Base-by-base conservation (phyloP, 2,329 filamentous ascomycete genomes). In the Aspergillus sp. region DNA sequence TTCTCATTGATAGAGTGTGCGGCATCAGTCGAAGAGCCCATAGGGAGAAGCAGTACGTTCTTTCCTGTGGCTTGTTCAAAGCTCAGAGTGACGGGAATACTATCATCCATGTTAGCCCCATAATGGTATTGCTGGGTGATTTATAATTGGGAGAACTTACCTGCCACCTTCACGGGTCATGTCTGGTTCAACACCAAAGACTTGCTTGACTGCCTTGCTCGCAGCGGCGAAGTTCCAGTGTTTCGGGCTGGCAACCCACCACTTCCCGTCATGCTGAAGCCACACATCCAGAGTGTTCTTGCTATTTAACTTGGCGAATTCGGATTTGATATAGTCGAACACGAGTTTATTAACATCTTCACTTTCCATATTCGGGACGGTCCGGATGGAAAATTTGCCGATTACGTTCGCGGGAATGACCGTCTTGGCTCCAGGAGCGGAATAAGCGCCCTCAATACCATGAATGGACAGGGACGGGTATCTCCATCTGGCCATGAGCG, bases 1-100 rank as follows among this genome's bases (percentile, higher is more conserved):
- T 95, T 96, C 80, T 97, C 93, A 68, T 98, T 98, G 71, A 96
- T 94, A 32, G 88, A 95, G 73, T 98, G 93, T 5, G 93, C 93
- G 38, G 87, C 90, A 67, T 97, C 93, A 1, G 91, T 98, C 39
- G 87, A 94, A 75, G 87, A 94, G 41, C 93, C 93, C 93, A 98
- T 97, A 30, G 93, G 93, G 57, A 98, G 73, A 55, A 98, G 75
- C 48, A 98, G 74, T 38, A 97, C 91, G 63, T 97, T 98, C 83
- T 98, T 98, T 63, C 90, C 89, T 5, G 91, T 95, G 12, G 93
- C 90, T 74, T 96, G 83, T 75, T 98, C 93, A 66, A 98, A 98
- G 1, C 89, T 97, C 61, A 98, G 74, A 5, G 93, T 98, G 44
- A 98, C 88, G 3, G 93, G 93, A 59, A 98, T 98, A 70, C 88